Percentiles rank a stretch among this genome's conserved stretches.
These are phyloP conservation scores for Tubosaeta sp. DNA, from an alignment of 768 basidiomycete species.

Conservation along the genomic window DNA sequence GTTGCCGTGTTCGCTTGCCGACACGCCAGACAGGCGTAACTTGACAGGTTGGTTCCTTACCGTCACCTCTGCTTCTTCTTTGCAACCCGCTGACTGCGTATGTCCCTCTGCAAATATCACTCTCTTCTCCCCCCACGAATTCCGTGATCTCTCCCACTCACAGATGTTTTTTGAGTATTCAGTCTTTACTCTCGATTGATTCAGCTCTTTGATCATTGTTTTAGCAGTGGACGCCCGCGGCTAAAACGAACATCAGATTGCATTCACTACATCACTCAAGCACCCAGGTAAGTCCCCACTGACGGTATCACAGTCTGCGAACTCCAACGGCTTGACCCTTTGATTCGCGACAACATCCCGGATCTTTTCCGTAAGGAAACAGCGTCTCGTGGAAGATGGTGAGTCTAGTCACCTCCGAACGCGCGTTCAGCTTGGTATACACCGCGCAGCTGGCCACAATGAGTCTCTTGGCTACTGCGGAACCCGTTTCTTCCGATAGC, in stretches of 20 bases:
- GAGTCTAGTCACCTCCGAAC: conserved; percentile 50
- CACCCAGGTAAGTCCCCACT: too few relatives aligned
- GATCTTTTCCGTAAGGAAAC: conserved; percentile 38
- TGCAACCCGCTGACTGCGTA: conserved; percentile 41
- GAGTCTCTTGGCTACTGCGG: conserved; percentile 48
- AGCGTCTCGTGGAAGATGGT: conserved; percentile 55
- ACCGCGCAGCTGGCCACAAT: conserved; percentile 46
- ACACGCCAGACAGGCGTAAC: conserved; percentile 3
- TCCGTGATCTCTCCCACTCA: conserved; percentile 56
- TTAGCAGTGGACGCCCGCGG: conserved; percentile 55
- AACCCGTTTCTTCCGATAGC: conserved; percentile 59
- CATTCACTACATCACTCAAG: background rate
- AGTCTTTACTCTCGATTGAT: conserved; percentile 31
- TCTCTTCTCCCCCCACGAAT: conserved; percentile 47
- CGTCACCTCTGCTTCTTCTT: conserved; percentile 25
- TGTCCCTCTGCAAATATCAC: conserved; percentile 47
- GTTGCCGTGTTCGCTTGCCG: conserved; percentile 15
- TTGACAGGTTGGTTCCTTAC: conserved; percentile 11
- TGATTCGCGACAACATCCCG: conserved; percentile 3
- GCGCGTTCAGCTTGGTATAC: conserved; percentile 50
- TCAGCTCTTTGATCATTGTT: conserved; percentile 49
- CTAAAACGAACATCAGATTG: conserved; percentile 26
- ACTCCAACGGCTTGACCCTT: conserved; percentile 28
- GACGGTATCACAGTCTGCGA: conserved; percentile 58
- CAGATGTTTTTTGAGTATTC: conserved; percentile 59